Conservation (phyloP, 768 basidiomycete genomes). For the Suillus americanus region DNA sequence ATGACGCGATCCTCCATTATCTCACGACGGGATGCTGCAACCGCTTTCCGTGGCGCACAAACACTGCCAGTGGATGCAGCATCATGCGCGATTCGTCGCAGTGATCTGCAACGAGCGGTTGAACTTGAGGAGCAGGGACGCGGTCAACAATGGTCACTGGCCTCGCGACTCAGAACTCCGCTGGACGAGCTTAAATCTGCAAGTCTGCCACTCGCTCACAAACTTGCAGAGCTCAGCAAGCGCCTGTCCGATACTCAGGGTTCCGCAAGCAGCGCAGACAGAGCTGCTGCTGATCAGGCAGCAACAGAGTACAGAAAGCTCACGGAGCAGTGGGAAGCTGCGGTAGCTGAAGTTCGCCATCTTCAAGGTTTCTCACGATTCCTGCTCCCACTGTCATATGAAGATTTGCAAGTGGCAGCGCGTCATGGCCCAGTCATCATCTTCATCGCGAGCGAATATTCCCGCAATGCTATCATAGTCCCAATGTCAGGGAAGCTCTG, state of each 20-base stretch:
- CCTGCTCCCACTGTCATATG: constrained; percentile 13
- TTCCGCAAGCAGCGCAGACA: background rate
- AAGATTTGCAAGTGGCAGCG: constrained; percentile 16
- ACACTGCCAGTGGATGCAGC: background rate
- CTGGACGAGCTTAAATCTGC: background rate
- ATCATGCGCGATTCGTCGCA: background rate
- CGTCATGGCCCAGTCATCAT: background rate
- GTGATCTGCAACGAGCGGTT: background rate
- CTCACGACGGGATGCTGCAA: background rate
- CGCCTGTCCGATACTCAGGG: background rate
- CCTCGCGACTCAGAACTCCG: no score
- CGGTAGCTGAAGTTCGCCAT: constrained; percentile 9
- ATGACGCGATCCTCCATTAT: background rate
- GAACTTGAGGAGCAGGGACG: background rate
- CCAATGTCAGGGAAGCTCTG: background rate
- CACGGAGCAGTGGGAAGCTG: constrained; percentile 4
- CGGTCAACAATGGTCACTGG: background rate
- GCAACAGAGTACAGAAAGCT: constrained; percentile 10
- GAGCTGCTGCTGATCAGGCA: no score
- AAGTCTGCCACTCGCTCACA: background rate
- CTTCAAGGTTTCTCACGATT: constrained; percentile 16
- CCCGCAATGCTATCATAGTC: constrained; percentile 15
- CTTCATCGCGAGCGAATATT: constrained; percentile 11
- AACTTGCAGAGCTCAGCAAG: background rate
- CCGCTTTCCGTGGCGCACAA: background rate